A percentile compares a stretch with the other conserved stretches of the same genome.
Conservation (phyloP, 2,329 filamentous ascomycete species). For the Stenocarpella maydis region DNA sequence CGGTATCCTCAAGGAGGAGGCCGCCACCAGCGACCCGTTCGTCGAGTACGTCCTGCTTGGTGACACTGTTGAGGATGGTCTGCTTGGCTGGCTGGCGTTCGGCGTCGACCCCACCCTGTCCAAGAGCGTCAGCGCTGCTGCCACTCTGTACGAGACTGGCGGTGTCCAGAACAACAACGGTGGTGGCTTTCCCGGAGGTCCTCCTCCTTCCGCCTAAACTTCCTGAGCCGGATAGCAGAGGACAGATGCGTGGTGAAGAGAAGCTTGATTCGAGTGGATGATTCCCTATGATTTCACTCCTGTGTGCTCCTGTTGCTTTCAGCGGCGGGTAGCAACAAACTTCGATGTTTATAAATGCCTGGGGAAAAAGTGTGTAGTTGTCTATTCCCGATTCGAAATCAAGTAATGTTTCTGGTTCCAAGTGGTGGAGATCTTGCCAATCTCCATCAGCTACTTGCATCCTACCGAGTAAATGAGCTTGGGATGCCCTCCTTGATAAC, state of each 20-base stretch:
- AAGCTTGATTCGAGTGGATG: background rate
- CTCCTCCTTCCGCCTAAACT: slow-evolving; percentile 9
- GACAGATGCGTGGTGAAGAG: background rate
- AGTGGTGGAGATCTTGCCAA: too few species aligned
- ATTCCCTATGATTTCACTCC: background rate
- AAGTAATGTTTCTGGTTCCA: too few species aligned
- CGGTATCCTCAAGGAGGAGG: slow-evolving; percentile 41
- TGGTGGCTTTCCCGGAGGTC: slow-evolving; percentile 30
- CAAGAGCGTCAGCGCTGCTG: slow-evolving; percentile 43
- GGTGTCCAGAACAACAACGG: slow-evolving; percentile 41
- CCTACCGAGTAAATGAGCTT: background rate
- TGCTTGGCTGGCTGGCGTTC: slow-evolving; percentile 64
- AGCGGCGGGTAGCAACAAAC: background rate
- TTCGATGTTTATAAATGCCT: slow-evolving; percentile 3
- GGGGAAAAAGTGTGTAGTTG: background rate
- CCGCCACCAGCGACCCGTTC: slow-evolving; percentile 43
- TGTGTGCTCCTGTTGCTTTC: background rate
- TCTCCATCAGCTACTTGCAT: background rate
- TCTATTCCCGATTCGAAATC: background rate
- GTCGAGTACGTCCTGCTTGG: slow-evolving; percentile 67
- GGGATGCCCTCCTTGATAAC: slow-evolving; percentile 22
- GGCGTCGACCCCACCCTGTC: slow-evolving; percentile 52
- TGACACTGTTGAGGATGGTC: slow-evolving; percentile 57
- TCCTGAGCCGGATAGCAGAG: background rate
- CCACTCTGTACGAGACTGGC: slow-evolving; percentile 45